Base-by-base conservation (phyloP, 2,329 filamentous ascomycete species). In the Bipolaris zeicola region DNA sequence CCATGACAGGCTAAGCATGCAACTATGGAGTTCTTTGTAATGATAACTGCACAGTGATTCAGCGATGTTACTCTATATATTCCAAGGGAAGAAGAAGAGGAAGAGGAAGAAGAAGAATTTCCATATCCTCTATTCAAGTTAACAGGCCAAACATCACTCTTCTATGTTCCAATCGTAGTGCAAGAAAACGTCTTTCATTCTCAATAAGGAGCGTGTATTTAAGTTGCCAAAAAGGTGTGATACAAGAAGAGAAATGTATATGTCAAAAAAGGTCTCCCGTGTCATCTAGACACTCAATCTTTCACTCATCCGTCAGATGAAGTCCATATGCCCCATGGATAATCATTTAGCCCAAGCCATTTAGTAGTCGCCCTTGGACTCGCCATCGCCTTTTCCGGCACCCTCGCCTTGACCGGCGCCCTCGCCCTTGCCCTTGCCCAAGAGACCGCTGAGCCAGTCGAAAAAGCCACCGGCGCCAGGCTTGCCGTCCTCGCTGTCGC, bases 361-460 rank as follows among this genome's bases (percentile, higher is more conserved):
- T 43, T 43, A 43, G 24, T 43, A 28, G 20, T 13, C 16, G 3
- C n/a, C 8, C 16, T 20, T 22, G 11, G 43, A 11, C n/a, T 34
- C 20, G 11, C 24, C 43, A 14, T 24, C 18, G 16, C 50, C 26
- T 11, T 13, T 10, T 10, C 26, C 43, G 11, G 16, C 24, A 16
- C 50, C 26, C 18, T 13, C 8, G 13, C 26, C 2, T 0, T 22
- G 11, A 13, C 33, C 10, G 14, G 18, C 14, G 13, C 43, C 36
- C 45, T 50, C 22, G 31, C 49, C 49, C 53, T 53, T 52, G 38
- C 36, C 22, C 8, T 43, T 50, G 1, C 57, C 52, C 3, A 64
- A 51, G 24, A 64, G 20, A 11, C 39, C 26, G 5, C 47, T 36
- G 10, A 63, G n/a, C 61, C 59, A 62, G 3, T 44, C 36, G 36